Evolutionary conservation across 805 yeast species (phyloP), one percentile per base, ranked within the genome.

Genomic region (Metschnikowia borealis): DNA sequence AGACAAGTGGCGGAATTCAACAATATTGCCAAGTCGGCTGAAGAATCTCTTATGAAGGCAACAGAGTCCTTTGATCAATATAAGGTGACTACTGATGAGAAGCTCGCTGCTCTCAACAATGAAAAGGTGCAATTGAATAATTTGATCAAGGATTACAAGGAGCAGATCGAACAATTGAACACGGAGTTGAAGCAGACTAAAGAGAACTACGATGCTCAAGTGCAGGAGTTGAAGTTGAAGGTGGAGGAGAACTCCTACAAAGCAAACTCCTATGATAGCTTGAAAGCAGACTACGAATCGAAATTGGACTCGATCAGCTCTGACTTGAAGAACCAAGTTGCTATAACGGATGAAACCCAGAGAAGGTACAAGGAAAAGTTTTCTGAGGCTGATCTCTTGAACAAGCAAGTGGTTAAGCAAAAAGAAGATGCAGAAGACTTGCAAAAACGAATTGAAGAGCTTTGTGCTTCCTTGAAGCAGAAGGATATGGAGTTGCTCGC

Each of bases 21-120:
- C 50, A 71, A 70, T n/a, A 75, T 88, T 38, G 83, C 90, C 0
- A 67, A 68, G 46, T 81, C 86, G 13, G 81, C 89, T 3, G 95
- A 88, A 60, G 80, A 78, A 47, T 82, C 90, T 5, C 70, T 88
- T 36, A 66, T 69, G 36, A 71, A 75, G 42, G 70, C 87, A 52
- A 82, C 80, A 29, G 68, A 70, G 18, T 71, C 84, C 1, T 85
- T 78, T 61, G 88, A 71, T 29, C 59, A 62, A n/a, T 67, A 61
- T 41, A 70, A 61, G 49, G 46, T 20, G 6, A 66, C 69, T 6
- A 48, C 59, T 14, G 69, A 69, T 3, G 49, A 52, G 2, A 62
- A 61, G 36, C 51, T 60, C 35, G 45, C 56, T 10, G 40, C 51
- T 6, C 54, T 71, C 33, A 42, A 54, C 14, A 46, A 53, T 6